Evolutionary conservation across 1,139 yeast species (phyloP).

Genomic region (Pichia sp.): DNA sequence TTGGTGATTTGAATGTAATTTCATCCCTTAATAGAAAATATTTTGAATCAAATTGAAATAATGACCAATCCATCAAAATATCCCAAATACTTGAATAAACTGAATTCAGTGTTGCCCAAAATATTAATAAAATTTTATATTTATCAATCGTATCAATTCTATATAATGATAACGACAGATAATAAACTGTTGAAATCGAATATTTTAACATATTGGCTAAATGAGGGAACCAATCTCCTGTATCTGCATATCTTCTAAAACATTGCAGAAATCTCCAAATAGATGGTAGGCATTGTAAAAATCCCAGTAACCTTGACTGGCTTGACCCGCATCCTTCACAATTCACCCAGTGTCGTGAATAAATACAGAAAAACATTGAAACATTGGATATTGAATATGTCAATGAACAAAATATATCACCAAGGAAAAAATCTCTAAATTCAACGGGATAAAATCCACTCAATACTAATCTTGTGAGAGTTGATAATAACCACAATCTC

Average conservation of each 20-base stretch:
- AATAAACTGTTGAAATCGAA: slow-evolving; percentile 56
- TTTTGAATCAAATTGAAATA: slow-evolving; percentile 59
- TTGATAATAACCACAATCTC: slow-evolving; percentile 67
- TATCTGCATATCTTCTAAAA: slow-evolving; percentile 81
- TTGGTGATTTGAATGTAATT: slow-evolving; percentile 53
- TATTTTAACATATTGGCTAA: slow-evolving; percentile 85
- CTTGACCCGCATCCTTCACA: slow-evolving; percentile 68
- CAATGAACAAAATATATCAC: slow-evolving; percentile 83
- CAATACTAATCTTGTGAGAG: slow-evolving; percentile 63
- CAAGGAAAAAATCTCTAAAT: slow-evolving; percentile 86
- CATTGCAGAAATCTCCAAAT: slow-evolving; percentile 91
- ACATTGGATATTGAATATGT: slow-evolving; percentile 84
- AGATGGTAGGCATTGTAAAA: slow-evolving; percentile 76
- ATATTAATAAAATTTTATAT: slow-evolving; percentile 55
- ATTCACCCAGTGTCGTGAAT: slow-evolving; percentile 62
- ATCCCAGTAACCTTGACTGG: slow-evolving; percentile 71
- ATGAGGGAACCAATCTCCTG: slow-evolving; percentile 97
- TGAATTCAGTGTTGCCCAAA: slow-evolving; percentile 71
- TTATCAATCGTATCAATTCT: slow-evolving; percentile 48
- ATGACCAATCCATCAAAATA: slow-evolving; percentile 91
- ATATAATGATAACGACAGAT: slow-evolving; percentile 71
- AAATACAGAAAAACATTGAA: slow-evolving; percentile 79
- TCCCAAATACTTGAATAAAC: slow-evolving; percentile 76
- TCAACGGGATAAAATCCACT: slow-evolving; percentile 94
- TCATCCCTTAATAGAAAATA: slow-evolving; percentile 63